phyloP scores from a whole-genome alignment of 305 asterid genomes.

The Petunia hybrid region DNA sequence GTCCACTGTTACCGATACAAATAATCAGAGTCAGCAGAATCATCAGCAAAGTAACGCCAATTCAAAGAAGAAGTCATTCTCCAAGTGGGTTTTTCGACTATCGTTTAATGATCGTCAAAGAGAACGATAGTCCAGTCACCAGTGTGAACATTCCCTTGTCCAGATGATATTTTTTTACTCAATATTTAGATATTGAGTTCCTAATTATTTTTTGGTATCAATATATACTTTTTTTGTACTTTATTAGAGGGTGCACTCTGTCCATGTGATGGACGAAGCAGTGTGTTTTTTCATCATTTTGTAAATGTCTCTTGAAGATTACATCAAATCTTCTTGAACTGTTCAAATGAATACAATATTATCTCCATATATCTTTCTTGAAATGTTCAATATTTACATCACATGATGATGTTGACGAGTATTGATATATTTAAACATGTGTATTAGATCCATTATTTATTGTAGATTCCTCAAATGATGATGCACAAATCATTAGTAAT shows the following conservation, averaged over 20 bases:
- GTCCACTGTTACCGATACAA: conserved; percentile 24
- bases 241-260: conserved; percentile 69
- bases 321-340: conserved; percentile 39
- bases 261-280: conserved; percentile 77
- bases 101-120: conserved; percentile 72
- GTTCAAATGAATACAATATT: conserved; percentile 28
- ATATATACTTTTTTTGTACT: conserved; percentile 18
- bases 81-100: conserved; percentile 85
- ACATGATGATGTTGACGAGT: conserved; percentile 18
- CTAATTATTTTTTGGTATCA: conserved; percentile 37
- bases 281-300: conserved; percentile 60
- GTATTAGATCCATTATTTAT: not conserved
- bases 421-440: conserved; percentile 22
- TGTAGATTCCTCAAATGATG: conserved; percentile 29
- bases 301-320: conserved; percentile 44
- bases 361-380: conserved; percentile 24
- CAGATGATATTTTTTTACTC: conserved; percentile 48
- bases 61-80: conserved; percentile 59
- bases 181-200: conserved; percentile 60
- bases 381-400: conserved; percentile 30
- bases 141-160: conserved; percentile 31
- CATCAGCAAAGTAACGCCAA: conserved; percentile 38
- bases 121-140: conserved; percentile 61
- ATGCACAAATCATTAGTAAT: not conserved
- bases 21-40: conserved; percentile 32